phyloP scores from a whole-genome alignment of 2,329 filamentous ascomycete species.

The Aspergillus jensenii region DNA sequence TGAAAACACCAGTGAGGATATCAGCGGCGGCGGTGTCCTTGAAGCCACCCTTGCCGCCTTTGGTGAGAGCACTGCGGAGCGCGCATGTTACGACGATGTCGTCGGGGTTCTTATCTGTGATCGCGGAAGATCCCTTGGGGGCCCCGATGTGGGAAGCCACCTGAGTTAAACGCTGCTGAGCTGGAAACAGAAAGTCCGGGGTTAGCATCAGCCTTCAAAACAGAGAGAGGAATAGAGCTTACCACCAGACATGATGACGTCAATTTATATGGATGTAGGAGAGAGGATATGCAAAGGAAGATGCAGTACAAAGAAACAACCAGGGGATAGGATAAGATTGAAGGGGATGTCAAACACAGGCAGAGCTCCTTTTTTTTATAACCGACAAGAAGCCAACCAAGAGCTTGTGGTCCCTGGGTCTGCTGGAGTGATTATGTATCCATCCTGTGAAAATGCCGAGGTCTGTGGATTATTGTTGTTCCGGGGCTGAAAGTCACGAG shows the following conservation, averaged over 20 bases:
- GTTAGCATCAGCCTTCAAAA: background rate
- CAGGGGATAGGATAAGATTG: background rate
- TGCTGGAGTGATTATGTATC: conserved; percentile 18
- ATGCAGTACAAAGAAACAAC: conserved; percentile 1
- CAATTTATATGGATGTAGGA: conserved; percentile 8
- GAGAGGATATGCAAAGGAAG: background rate
- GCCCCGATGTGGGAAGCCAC: conserved; percentile 55
- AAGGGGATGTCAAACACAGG: conserved; percentile 3
- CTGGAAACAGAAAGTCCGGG: conserved; percentile 32
- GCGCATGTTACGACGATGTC: conserved; percentile 88
- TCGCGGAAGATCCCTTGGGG: conserved; percentile 34
- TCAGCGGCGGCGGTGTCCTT: conserved; percentile 91
- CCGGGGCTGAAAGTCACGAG: conserved; percentile 26
- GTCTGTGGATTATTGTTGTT: conserved; percentile 28
- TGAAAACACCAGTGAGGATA: conserved; percentile 79
- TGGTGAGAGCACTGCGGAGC: conserved; percentile 88
- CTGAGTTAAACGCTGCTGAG: conserved; percentile 60
- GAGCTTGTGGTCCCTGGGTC: conserved; percentile 6
- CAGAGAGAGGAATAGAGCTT: conserved; percentile 14
- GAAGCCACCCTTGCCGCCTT: conserved; percentile 89
- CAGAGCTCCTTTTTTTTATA: conserved; percentile 14
- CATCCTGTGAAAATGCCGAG: conserved; percentile 33
- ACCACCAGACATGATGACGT: conserved; percentile 46
- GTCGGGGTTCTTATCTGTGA: conserved; percentile 55
- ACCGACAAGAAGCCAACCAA: conserved; percentile 8